These are phyloP conservation scores for Xylariaceae sp. DNA, from an alignment of 2,329 filamentous ascomycete genomes.

Conservation along the genomic window DNA sequence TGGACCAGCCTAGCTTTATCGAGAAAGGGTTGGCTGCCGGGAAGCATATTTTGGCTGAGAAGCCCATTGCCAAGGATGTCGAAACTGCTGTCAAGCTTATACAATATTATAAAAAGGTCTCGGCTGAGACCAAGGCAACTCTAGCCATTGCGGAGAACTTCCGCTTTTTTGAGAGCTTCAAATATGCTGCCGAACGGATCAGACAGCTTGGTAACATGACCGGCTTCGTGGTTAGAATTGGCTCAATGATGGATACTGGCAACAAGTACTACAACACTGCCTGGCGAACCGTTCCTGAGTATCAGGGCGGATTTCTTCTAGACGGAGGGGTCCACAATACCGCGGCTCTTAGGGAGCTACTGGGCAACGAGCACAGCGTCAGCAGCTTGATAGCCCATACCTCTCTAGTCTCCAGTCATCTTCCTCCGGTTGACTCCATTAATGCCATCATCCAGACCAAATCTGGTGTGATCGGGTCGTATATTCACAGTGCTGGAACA, in stretches of 20 bases:
- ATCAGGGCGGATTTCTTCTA: conserved; percentile 73
- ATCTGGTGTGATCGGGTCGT: conserved; percentile 53
- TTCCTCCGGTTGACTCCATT: conserved; percentile 65
- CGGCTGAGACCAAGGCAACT: conserved; percentile 33
- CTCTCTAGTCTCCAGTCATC: conserved; percentile 48
- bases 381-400: conserved; percentile 52
- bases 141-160: conserved; percentile 71
- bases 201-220: conserved; percentile 51
- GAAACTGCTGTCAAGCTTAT: conserved; percentile 40
- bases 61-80: conserved; percentile 62
- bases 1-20: conserved; percentile 55
- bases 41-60: conserved; percentile 68
- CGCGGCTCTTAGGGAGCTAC: conserved; percentile 57
- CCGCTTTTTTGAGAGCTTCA: conserved; percentile 56
- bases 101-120: conserved; percentile 30
- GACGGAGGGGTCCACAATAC: conserved; percentile 73
- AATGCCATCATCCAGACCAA: conserved; percentile 53
- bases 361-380: conserved; percentile 45
- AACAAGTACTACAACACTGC: conserved; percentile 49
- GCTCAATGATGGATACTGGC: conserved; percentile 32
- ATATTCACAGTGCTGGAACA: conserved; percentile 56
- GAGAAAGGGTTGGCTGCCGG: conserved; percentile 57
- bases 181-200: conserved; percentile 47
- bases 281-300: conserved; percentile 65
- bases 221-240: conserved; percentile 44